Evolutionary conservation across 2,329 filamentous ascomycete genomes (phyloP).

Genomic region (Lojkania enalia): DNA sequence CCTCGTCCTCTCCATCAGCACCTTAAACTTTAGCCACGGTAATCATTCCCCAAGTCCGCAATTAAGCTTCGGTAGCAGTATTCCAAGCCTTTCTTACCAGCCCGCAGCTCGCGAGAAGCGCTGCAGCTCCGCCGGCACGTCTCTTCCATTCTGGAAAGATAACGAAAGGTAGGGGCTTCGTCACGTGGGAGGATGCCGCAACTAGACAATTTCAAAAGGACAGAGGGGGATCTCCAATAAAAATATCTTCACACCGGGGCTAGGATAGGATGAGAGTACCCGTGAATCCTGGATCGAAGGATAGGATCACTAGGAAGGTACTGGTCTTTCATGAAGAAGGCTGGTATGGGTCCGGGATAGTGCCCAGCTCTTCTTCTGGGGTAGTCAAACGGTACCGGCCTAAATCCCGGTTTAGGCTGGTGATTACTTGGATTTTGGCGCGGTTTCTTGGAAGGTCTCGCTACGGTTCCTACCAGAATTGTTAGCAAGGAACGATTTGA

Average conservation of each 20-base stretch:
- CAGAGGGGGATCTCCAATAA: not conserved
- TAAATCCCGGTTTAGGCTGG: slow-evolving; percentile 14
- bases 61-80: no score
- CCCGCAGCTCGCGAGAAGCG: no score
- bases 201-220: no score
- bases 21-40: no score
- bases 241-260: slow-evolving; percentile 3
- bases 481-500: not conserved
- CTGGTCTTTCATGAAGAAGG: slow-evolving; percentile 11
- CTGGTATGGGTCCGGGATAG: slow-evolving; percentile 20
- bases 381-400: slow-evolving; percentile 8
- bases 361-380: slow-evolving; percentile 19
- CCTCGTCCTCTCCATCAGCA: no score
- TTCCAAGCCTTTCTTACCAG: no score
- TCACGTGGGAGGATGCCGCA: no score
- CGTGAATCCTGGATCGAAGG: not conserved
- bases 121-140: no score
- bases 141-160: no score
- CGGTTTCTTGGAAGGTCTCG: slow-evolving; percentile 29
- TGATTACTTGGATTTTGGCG: slow-evolving; percentile 31
- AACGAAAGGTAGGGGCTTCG: no score
- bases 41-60: no score
- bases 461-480: not conserved
- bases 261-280: slow-evolving; percentile 5
- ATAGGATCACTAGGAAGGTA: slow-evolving; percentile 10